Evolutionary conservation across 2,329 filamentous ascomycete genomes (phyloP), one percentile per base, ranked within the genome.

Genomic region (Pseudomassariella vexata): DNA sequence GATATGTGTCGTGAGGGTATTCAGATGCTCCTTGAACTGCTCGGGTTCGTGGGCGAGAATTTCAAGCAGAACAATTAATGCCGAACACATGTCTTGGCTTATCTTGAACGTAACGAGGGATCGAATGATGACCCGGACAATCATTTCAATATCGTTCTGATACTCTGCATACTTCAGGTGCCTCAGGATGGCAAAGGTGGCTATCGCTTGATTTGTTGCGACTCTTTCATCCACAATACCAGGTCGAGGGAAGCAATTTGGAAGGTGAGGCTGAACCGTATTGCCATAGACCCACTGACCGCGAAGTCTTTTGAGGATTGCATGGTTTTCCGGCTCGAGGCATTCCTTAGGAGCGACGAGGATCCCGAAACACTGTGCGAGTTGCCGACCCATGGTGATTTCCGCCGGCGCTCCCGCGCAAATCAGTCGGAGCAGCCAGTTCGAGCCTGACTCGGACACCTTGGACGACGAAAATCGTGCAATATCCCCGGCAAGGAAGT

Each of bases 111-210:
- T 66, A 34, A 61, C 60, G 5, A 73, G 53, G 0, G 64, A 59
- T 0, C 62, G 61, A 19, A 78, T 65, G 5, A 68, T 59, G 11
- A 76, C 56, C 7, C 68, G 63, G 3, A 73, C 52, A 5, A 77
- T 57, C 19, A 54, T 49, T 4, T 58, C 58, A 1, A 63, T 53
- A 29, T 78, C 72, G 11, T 66, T 62, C 25, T 73, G 62, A 47
- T 73, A 78, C 12, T 74, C 62, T 2, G 59, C 48, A 32, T 67
- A 73, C 12, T 53, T 54, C 36, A 76, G 62, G 45, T 73, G 63
- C 38, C 61, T 65, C 6, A 74, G 53, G 28, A 72, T 58, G 0
- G 66, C 55, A 5, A 79, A 56, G 5, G 68, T 59, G 3, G 62
- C 65, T 18, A 73, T 57, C 19, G 68, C 61, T 31, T 64, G 65